phyloP scores from a whole-genome alignment of 345 rosid species.

The Boechera divaricarpa region DNA sequence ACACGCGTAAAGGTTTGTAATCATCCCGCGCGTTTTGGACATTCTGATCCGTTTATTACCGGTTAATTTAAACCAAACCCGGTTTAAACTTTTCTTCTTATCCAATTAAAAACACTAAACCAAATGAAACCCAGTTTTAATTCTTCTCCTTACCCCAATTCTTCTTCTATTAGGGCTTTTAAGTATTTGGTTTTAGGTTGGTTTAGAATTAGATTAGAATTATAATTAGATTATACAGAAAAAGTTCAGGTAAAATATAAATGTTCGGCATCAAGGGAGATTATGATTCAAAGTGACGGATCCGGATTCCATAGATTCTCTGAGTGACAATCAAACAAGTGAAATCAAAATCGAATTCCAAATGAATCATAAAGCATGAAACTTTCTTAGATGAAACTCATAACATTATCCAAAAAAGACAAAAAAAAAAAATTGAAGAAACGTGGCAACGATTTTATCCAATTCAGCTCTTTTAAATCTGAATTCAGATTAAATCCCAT shows the following conservation, averaged over 20 bases:
- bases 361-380: slow-evolving; percentile 28
- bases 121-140: no score
- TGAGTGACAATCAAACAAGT: slow-evolving; percentile 24
- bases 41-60: no score
- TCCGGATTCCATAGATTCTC: slow-evolving; percentile 15
- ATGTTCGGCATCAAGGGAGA: not conserved
- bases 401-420: slow-evolving; percentile 17
- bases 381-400: slow-evolving; percentile 11
- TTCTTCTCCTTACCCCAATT: no score
- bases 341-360: slow-evolving; percentile 1
- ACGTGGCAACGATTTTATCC: slow-evolving; percentile 30
- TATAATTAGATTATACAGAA: not conserved
- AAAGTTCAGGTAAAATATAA: no score
- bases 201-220: not conserved
- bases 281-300: slow-evolving; percentile 22
- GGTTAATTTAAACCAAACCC: no score
- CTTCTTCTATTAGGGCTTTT: no score
- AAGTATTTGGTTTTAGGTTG: no score
- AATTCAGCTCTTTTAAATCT: not conserved
- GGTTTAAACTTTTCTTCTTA: no score
- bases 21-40: no score
- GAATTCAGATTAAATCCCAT: slow-evolving; percentile 10
- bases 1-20: no score
- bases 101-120: no score
- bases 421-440: not conserved